phyloP scores from a whole-genome alignment of 805 yeast species.

The Metschnikowia bowlesiae region DNA sequence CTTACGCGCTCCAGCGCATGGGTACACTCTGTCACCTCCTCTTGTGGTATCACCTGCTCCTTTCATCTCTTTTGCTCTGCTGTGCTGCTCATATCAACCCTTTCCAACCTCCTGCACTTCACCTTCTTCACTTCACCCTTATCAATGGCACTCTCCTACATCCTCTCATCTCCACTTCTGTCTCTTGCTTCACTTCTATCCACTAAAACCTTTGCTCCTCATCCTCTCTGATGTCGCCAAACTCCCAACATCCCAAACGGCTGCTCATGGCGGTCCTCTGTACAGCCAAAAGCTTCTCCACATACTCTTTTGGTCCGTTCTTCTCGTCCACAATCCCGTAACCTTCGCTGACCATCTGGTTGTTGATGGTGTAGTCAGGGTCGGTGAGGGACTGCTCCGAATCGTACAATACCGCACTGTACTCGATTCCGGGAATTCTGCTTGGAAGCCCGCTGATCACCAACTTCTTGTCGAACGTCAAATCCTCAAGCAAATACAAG shows the following conservation, averaged over 20 bases:
- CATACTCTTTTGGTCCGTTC: conserved; percentile 26
- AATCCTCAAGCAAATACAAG: conserved; percentile 49
- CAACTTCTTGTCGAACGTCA: conserved; percentile 47
- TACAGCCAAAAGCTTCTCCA: conserved; percentile 31
- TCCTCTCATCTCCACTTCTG: not conserved
- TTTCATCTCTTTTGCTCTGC: too few species aligned
- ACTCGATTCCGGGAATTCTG: conserved; percentile 40
- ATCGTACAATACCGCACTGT: conserved; percentile 52
- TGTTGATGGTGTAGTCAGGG: conserved; percentile 56
- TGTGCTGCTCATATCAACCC: too few species aligned
- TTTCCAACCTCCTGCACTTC: too few species aligned
- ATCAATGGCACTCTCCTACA: too few species aligned
- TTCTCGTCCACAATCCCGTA: conserved; percentile 50
- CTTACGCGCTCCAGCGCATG: too few species aligned
- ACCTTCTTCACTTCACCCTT: not conserved
- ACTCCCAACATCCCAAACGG: conserved; percentile 69
- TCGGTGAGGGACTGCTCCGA: conserved; percentile 50
- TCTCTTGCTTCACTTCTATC: not conserved
- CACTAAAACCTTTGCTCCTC: conserved; percentile 27
- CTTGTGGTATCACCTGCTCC: too few species aligned
- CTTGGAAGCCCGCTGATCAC: conserved; percentile 50
- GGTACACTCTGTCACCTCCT: too few species aligned
- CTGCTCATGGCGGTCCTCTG: conserved; percentile 47
- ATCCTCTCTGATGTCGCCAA: conserved; percentile 65
- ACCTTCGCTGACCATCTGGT: conserved; percentile 54